Percentiles rank a stretch among this genome's conserved stretches.
phyloP scores from a whole-genome alignment of 306 rosid species.

The Lotus japonicus region DNA sequence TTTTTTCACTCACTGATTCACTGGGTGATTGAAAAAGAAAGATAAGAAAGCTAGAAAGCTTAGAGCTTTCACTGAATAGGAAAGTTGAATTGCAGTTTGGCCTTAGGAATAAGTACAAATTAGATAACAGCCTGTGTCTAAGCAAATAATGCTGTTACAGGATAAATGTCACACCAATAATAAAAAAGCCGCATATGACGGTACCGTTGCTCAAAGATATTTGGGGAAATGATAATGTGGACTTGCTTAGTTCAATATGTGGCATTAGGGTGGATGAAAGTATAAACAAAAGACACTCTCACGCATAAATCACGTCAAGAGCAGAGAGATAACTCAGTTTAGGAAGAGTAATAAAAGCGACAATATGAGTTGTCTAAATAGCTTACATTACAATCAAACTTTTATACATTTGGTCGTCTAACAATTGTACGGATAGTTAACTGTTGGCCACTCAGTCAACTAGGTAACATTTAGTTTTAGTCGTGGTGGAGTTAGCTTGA shows the following conservation, averaged over 20 bases:
- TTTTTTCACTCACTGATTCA: conserved; percentile 28
- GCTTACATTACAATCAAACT: no score
- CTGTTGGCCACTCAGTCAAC: no score
- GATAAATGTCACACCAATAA: background rate
- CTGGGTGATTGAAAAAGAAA: conserved; percentile 43
- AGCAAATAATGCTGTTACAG: conserved; percentile 21
- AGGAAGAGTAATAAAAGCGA: no score
- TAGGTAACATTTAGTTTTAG: no score
- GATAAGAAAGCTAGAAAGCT: conserved; percentile 38
- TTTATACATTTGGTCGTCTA: no score
- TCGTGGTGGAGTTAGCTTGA: no score
- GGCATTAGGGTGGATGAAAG: no score
- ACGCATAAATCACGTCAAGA: no score
- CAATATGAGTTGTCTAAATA: no score
- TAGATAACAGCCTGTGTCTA: conserved; percentile 16
- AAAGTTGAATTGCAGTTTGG: conserved; percentile 34
- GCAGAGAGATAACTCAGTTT: no score
- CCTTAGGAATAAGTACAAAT: conserved; percentile 32
- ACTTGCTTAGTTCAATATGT: background rate
- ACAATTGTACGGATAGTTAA: no score
- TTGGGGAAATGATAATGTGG: background rate
- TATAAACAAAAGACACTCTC: no score
- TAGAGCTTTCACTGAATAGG: conserved; percentile 37
- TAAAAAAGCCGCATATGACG: background rate
- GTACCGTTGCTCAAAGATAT: background rate